Evolutionary conservation across 768 basidiomycete species (phyloP).

Genomic region (Auriscalpium microsporum): DNA sequence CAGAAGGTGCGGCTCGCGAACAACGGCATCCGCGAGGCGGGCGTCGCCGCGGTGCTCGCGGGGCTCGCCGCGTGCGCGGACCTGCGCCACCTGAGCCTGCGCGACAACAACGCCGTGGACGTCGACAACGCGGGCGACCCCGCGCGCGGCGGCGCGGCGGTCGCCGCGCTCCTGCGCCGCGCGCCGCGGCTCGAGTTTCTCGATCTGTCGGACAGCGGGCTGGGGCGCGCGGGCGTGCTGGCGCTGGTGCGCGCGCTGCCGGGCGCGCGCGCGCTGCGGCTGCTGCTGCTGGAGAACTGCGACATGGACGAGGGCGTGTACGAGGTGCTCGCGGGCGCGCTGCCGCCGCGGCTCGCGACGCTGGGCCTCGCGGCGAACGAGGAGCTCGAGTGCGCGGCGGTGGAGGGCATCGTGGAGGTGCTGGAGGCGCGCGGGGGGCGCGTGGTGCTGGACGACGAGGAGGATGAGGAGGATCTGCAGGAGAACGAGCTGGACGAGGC

Average conservation of each 20-base stretch:
- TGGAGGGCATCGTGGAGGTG: slow-evolving; percentile 43
- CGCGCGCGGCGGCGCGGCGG: slow-evolving; percentile 40
- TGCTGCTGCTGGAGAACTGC: slow-evolving; percentile 82
- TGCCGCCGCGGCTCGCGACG: slow-evolving; percentile 50
- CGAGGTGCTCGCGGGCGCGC: slow-evolving; percentile 53
- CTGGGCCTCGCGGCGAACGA: slow-evolving; percentile 91
- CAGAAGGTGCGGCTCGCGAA: slow-evolving; percentile 85
- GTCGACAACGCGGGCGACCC: slow-evolving; percentile 36
- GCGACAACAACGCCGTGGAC: slow-evolving; percentile 53
- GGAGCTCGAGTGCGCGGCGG: slow-evolving; percentile 62
- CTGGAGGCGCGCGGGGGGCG: slow-evolving; percentile 62
- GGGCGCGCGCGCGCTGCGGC: slow-evolving; percentile 62
- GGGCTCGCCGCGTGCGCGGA: slow-evolving; percentile 60
- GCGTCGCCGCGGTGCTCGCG: slow-evolving; percentile 65
- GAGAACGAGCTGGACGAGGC: slow-evolving; percentile 37
- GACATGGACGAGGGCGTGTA: slow-evolving; percentile 70
- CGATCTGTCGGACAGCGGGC: slow-evolving; percentile 84
- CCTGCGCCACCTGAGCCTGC: slow-evolving; percentile 75
- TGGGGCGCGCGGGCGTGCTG: slow-evolving; percentile 70
- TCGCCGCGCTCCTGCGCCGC: slow-evolving; percentile 51
- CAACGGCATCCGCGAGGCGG: slow-evolving; percentile 92
- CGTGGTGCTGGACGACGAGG: slow-evolving; percentile 60
- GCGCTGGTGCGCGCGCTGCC: slow-evolving; percentile 52
- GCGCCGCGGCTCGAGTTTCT: slow-evolving; percentile 73
- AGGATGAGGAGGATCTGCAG: slow-evolving; percentile 59